Evolutionary conservation across 129 eudicot species (phyloP), one percentile per base, ranked within the genome.

Genomic region (Scalesia atractyloides): DNA sequence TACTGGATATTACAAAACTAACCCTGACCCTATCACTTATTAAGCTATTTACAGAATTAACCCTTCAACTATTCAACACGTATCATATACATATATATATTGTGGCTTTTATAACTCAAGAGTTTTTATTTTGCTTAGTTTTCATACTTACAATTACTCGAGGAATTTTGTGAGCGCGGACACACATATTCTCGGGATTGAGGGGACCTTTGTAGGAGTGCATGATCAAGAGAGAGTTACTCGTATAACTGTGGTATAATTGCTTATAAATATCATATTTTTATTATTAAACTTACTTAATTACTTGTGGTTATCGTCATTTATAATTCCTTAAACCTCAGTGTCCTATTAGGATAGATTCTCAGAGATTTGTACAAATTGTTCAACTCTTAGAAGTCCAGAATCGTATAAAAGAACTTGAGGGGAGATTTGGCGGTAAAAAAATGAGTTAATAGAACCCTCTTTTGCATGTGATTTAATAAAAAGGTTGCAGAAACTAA

Each of bases 271-370:
- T 16, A 44, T 58, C 41, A 5, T 41, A 19, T 36, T 64, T 56
- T 73, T 26, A 37, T 69, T 15, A 18, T 14, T 67, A 7, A 33
- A 63, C 47, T 60, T 11, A 24, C 20, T 74, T 49, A 10, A 36
- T n/a, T 19, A 72, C 66, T 79, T 39, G 48, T 20, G 12, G 37
- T 24, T 50, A 43, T 18, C 36, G 11, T 62, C 24, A 18, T 75
- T 52, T 18, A 10, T 72, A n/a, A 50, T 51, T 51, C 52, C 12
- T 80, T 36, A 54, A 72, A 68, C 36, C 34, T 16, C 89, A 91
- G 97, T 91, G 84, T 88, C 96, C 96, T 57, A 88, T 91, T 72
- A 96, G 97, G 85, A 91, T 88, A 73, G 97, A 91, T 83, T 86
- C 30, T 24, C 30, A 24, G 1, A 24, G 30, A 24, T 24, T 24